Base-by-base conservation (phyloP, 805 yeast genomes). In the Saccharomyces paradoxus region DNA sequence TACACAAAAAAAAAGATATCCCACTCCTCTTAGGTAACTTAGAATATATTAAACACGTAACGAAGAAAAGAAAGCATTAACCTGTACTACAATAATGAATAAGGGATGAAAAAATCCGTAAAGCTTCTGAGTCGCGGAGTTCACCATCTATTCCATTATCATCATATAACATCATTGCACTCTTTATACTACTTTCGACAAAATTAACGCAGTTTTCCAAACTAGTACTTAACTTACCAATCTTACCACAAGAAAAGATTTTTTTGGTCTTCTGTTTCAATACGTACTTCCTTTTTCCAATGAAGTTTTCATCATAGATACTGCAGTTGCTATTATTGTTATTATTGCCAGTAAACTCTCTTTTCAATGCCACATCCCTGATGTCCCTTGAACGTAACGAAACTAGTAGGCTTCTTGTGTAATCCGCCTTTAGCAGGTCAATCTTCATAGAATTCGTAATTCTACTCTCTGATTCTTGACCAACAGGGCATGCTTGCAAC, bases 401-500 rank as follows among this genome's bases (percentile, higher is more conserved):
- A 0, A 74, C 67, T 9, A 73, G 54, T 2, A 73, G 53, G 0
- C 75, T 68, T 14, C 63, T 63, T 1, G 71, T 41, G 29, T 52
- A 51, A 2, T 54, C 48, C 26, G 55, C 55, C 8, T 32, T 54
- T 46, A 74, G 62, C 53, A 81, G 63, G 59, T 81, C 85, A 54
- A 73, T 74, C 59, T 77, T 81, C 86, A 82, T 82, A 13, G 82
- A 69, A 32, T 66, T 66, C 13, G 75, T 64, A 10, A 82, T 74
- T 52, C 75, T 79, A 8, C 73, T 66, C 56, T 81, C 85, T 7
- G 81, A 65, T 54, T 80, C 80, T 13, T 77, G 73, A 22, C 74
- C 70, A 14, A 75, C 67, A 0, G 83, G 84, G 60, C 83, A 79
- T 9, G 83, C 81, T 63, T 82, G 87, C 13, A 74, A 56, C 54